phyloP scores from a whole-genome alignment of 148 eudicot genomes.

The Diospyros lotus region DNA sequence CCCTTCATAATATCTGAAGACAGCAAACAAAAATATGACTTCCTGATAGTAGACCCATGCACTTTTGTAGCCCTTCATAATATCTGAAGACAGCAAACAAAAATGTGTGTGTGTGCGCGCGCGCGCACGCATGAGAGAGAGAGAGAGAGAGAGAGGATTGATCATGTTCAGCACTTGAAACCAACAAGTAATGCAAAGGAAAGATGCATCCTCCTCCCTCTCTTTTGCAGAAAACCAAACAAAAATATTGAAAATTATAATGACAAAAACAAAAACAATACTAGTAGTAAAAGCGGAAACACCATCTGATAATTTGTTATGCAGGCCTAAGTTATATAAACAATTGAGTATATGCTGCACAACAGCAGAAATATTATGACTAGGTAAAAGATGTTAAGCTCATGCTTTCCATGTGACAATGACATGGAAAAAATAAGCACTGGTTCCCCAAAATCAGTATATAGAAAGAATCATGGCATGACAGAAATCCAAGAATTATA shows the following conservation, averaged over 20 bases:
- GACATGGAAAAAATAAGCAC: background rate
- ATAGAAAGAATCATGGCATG: background rate
- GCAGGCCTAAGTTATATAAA: too few species aligned
- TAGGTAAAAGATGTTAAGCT: background rate
- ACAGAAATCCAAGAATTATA: background rate
- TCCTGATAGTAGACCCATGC: constrained; percentile 66
- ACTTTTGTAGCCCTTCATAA: constrained; percentile 92
- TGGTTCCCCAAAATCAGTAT: background rate
- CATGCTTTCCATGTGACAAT: background rate
- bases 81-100: constrained; percentile 39
- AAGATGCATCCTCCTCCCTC: background rate
- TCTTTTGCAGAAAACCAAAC: background rate
- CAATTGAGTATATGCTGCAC: too few species aligned
- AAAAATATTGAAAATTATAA: too few species aligned
- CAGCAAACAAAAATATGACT: constrained; percentile 1
- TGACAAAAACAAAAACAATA: background rate
- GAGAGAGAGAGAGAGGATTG: background rate
- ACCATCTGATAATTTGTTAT: too few species aligned
- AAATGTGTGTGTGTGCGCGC: too few species aligned
- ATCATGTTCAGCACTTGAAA: constrained; percentile 1
- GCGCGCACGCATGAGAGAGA: too few species aligned
- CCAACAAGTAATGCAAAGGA: constrained; percentile 2
- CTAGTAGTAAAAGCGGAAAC: background rate
- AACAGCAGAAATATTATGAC: background rate
- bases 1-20: constrained; percentile 84